Evolutionary conservation across 805 yeast genomes (phyloP), one percentile per base, ranked within the genome.

Genomic region (Lipomyces chichibuensis): DNA sequence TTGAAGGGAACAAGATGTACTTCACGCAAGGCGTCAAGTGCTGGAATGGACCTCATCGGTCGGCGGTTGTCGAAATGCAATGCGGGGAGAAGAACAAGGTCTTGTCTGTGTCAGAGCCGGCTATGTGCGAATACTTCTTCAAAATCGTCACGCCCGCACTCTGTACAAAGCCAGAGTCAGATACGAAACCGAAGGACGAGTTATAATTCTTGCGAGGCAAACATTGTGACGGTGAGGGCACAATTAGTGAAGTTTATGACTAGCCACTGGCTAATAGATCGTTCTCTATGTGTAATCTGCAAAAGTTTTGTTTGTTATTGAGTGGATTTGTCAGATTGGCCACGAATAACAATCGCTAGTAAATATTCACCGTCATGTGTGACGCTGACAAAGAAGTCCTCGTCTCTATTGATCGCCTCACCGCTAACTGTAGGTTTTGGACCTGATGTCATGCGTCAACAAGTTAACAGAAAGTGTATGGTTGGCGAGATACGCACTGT

Each of bases 41-140:
- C 78, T 94, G 98, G 97, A 91, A 92, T 76, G 99, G 99, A 0
- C 98, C 98, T 4, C 76, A 80, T 35, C 85, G 99, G 76, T 84
- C 88, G 43, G 93, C 91, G 0, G 78, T 76, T 9, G 88, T 91
- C 1, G 80, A 80, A 27, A 75, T 93, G 63, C 80, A 81, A 20
- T 95, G 99, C 78, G 96, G 96, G 0, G 78, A 82, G 1, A 77
- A 80, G 2, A 80, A 84, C 58, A 80, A 82, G 64, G 76, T 92
- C 29, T 64, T 88, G n/a, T 76, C 85, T 2, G 96, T 94, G 9
- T 81, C 88, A 54, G 99, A 95, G 78, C 94, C 95, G 1, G 96
- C 93, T 71, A 91, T 89, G 76, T 95, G 99, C 78, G 88, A 84
- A 68, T 95, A 95, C 75, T 77, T 78, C 59, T 82, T 93, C 70